phyloP scores from a whole-genome alignment of 2,329 filamentous ascomycete genomes.

The Lizonia empirigonia region DNA sequence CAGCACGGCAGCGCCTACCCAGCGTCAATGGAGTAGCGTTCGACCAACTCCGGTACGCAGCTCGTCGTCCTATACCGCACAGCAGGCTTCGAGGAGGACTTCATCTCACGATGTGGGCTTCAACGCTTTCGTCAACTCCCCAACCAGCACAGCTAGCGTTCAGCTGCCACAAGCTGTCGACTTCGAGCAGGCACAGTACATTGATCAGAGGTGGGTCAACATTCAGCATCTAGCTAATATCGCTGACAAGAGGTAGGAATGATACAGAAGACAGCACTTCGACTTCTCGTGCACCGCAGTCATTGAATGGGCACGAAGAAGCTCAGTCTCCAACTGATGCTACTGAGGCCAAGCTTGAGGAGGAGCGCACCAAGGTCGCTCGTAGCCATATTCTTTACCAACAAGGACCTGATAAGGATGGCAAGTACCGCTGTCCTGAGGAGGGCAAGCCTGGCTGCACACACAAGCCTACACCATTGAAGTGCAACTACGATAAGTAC shows the following conservation, averaged over 20 bases:
- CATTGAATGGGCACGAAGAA: slow-evolving; percentile 40
- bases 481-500: slow-evolving; percentile 99
- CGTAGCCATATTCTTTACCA: slow-evolving; percentile 71
- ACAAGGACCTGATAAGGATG: slow-evolving; percentile 69
- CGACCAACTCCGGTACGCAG: slow-evolving; percentile 30
- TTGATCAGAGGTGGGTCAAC: slow-evolving; percentile 28
- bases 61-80: slow-evolving; percentile 37
- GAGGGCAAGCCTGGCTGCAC: slow-evolving; percentile 75
- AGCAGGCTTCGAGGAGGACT: slow-evolving; percentile 29
- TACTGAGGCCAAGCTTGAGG: slow-evolving; percentile 42
- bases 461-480: slow-evolving; percentile 93
- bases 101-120: slow-evolving; percentile 35
- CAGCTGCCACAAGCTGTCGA: slow-evolving; percentile 32
- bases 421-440: slow-evolving; percentile 93
- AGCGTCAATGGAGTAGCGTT: slow-evolving; percentile 30
- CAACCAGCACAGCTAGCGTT: slow-evolving; percentile 37
- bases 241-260: slow-evolving; percentile 24
- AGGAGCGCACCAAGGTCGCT: slow-evolving; percentile 48
- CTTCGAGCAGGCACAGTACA: slow-evolving; percentile 28
- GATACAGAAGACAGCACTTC: slow-evolving; percentile 37
- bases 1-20: slow-evolving; percentile 21
- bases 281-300: slow-evolving; percentile 31
- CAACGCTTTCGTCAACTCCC: slow-evolving; percentile 39
- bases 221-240: not conserved
- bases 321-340: slow-evolving; percentile 35